Evolutionary conservation across 208 protist species (phyloP).

Genomic region (Trypanosoma melophagium): DNA sequence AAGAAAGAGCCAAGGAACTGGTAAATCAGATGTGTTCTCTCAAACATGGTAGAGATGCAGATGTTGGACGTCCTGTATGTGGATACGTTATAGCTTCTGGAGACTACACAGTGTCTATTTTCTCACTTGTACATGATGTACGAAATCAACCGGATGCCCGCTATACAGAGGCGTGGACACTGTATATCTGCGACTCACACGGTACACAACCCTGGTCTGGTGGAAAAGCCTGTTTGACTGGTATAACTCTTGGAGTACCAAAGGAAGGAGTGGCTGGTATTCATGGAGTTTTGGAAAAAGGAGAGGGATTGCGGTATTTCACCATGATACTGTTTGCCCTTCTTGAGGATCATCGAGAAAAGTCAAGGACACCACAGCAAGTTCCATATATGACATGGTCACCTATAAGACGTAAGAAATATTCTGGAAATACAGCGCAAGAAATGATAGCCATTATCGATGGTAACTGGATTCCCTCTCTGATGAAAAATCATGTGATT

Average conservation of each 20-base stretch:
- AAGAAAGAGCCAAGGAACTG: conserved; percentile 41
- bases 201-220: conserved; percentile 86
- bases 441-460: conserved; percentile 76
- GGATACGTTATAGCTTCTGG: conserved; percentile 90
- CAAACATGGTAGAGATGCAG: conserved; percentile 12
- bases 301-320: conserved; percentile 83
- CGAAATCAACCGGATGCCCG: conserved; percentile 14
- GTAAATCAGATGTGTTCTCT: conserved; percentile 55
- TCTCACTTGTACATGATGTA: conserved; percentile 65
- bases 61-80: conserved; percentile 40
- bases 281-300: conserved; percentile 16
- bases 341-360: conserved; percentile 71
- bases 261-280: not conserved
- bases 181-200: conserved; percentile 88
- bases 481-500: conserved; percentile 52
- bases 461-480: conserved; percentile 65
- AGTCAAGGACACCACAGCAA: conserved; percentile 21
- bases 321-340: conserved; percentile 77
- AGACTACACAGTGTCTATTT: conserved; percentile 87
- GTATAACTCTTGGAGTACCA: conserved; percentile 50
- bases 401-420: conserved; percentile 51
- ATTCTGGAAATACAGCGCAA: conserved; percentile 48
- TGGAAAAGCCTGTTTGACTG: conserved; percentile 70
- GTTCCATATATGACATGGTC: conserved; percentile 91
- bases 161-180: conserved; percentile 67